Base-by-base conservation (phyloP, 352 stramenopile species). In the Elongisporangium anandrum region DNA sequence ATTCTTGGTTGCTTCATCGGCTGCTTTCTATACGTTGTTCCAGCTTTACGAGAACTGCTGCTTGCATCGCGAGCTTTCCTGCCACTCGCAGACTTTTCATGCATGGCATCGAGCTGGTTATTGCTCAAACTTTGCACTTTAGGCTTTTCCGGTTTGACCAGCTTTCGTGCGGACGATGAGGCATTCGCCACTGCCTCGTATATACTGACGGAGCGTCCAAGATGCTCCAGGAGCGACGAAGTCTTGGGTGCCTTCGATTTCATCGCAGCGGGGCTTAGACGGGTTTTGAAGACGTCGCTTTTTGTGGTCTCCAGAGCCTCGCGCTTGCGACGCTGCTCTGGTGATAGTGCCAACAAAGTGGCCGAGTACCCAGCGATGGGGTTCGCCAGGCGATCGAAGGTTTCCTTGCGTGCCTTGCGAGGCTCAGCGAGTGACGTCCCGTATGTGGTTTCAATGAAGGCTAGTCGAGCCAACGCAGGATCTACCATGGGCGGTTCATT, bases 321-420 rank as follows among this genome's bases (percentile, higher is more conserved):
- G 8, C 83, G 77, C 47, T 77, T 81, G 50, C 77, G 72, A 2
- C 83, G 75, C n/a, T 76, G 69, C 7, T 70, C 79, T 2, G 72
- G 72, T 1, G 83, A 78, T 3, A 92, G 63, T 21, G 83, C 83
- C 52, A 83, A 69, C 8, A 92, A 56, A 10, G 81, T 91, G 24
- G 81, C 88, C 10, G 79, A 75, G 60, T 85, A 69, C 1, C 83
- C 79, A n/a, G 71, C 65, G 49, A 92, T 87, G 20, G 83, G 83
- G 59, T 92, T 88, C 13, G 83, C 70, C 1, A 92, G 70, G 1
- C 83, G 75, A 20, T 81, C 56, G 7, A 91, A 68, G 9, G 83
- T 92, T 51, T 81, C 69, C 45, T 82, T 84, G 9, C 76, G 70
- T 7, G 77, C 66, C 49, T 85, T 87, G 48, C 73, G 63, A 16